phyloP scores from a whole-genome alignment of 352 stramenopile genomes.

The Phytophthora lateralis region DNA sequence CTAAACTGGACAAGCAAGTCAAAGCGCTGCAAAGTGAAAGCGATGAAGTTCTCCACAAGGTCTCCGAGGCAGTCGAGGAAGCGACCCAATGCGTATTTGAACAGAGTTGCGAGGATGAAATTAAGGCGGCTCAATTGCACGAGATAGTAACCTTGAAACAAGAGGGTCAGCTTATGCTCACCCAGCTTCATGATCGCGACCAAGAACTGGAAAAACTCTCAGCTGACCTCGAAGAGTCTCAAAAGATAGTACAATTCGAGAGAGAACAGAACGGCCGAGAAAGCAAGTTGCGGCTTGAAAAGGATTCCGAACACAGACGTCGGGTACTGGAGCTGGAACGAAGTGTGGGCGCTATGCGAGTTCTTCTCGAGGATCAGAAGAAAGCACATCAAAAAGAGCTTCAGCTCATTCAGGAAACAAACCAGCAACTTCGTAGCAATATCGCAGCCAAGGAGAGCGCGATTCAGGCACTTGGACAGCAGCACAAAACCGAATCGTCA shows the following conservation, averaged over 20 bases:
- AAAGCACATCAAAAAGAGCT: conserved; percentile 19
- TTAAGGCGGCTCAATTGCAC: conserved; percentile 2
- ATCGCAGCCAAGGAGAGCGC: conserved; percentile 6
- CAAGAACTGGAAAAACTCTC: conserved; percentile 6
- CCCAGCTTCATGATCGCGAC: conserved; percentile 16
- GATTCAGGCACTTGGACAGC: conserved; percentile 5
- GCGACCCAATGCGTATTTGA: conserved; percentile 23
- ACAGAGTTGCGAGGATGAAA: conserved; percentile 9
- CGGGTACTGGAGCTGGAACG: conserved; percentile 20
- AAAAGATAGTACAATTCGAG: not conserved
- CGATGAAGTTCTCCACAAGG: not conserved
- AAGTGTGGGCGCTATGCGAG: not conserved
- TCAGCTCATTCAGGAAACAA: conserved; percentile 11
- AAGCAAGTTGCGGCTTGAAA: not conserved
- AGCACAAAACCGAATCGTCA: conserved; percentile 6
- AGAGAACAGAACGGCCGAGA: conserved; percentile 12
- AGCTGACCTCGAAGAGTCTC: conserved; percentile 11
- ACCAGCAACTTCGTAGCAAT: conserved; percentile 10
- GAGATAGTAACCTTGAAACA: conserved; percentile 10
- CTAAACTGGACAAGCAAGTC: conserved; percentile 27
- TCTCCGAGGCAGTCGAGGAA: conserved; percentile 8
- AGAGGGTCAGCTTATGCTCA: conserved; percentile 3
- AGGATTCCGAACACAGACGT: not conserved
- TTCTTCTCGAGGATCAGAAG: conserved; percentile 7
- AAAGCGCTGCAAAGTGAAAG: conserved; percentile 11